These are phyloP conservation scores for Filobasidium floriforme DNA, from an alignment of 768 basidiomycete genomes.

Conservation along the genomic window DNA sequence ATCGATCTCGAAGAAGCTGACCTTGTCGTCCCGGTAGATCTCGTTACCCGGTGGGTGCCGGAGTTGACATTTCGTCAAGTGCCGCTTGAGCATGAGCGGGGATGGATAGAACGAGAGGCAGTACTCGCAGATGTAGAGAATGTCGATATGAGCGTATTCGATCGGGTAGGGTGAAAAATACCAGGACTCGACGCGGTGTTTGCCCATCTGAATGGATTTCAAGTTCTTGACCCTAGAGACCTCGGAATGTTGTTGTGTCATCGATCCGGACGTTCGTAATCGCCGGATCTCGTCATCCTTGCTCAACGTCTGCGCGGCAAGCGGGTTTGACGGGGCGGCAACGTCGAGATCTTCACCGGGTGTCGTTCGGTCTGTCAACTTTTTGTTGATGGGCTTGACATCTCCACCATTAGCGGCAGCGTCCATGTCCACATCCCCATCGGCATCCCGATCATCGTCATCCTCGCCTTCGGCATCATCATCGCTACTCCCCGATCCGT, in stretches of 20 bases:
- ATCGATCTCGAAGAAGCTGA: conserved; percentile 97
- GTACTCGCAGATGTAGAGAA: conserved; percentile 97
- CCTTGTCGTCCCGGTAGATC: conserved; percentile 94
- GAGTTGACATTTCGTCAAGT: conserved; percentile 82
- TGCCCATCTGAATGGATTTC: conserved; percentile 90
- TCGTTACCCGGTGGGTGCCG: conserved; percentile 97
- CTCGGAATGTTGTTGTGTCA: conserved; percentile 98
- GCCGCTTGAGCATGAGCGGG: conserved; percentile 79
- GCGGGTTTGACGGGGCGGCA: conserved; percentile 51
- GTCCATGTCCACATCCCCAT: conserved; percentile 49
- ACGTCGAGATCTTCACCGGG: conserved; percentile 38
- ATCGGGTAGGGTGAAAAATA: conserved; percentile 99
- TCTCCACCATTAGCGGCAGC: conserved; percentile 3
- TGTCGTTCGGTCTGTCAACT: conserved; percentile 56
- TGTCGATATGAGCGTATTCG: conserved; percentile 90
- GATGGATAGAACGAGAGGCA: conserved; percentile 90
- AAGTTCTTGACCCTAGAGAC: conserved; percentile 97
- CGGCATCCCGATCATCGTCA: conserved; percentile 35
- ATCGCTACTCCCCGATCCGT: conserved; percentile 42
- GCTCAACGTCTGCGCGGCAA: conserved; percentile 57
- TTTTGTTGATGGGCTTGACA: conserved; percentile 38
- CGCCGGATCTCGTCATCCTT: conserved; percentile 99
- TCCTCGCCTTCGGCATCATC: conserved; percentile 65
- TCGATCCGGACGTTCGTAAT: conserved; percentile 90
- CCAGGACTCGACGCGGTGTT: conserved; percentile 98